Evolutionary conservation across 257 asterid genomes (phyloP).

Genomic region (Scutellaria baicalensis): DNA sequence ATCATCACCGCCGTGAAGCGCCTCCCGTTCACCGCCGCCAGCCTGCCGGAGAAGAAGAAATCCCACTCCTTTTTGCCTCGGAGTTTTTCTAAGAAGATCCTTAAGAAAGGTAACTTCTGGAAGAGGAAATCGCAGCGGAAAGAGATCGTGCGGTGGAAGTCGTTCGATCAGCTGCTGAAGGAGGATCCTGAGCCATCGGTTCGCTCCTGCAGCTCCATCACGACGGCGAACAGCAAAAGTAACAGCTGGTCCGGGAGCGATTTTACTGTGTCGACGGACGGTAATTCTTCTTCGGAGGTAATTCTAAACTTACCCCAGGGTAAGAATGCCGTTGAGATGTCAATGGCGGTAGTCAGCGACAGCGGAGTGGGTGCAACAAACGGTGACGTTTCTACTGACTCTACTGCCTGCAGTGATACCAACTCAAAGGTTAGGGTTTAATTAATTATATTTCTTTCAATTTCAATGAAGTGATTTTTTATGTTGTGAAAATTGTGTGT

Average conservation of each 20-base stretch:
- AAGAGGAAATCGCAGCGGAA: constrained; percentile 36
- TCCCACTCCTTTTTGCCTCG: constrained; percentile 27
- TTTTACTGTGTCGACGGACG: constrained; percentile 38
- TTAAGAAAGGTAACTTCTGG: constrained; percentile 45
- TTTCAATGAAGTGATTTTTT: background rate
- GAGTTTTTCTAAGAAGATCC: constrained; percentile 42
- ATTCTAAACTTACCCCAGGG: constrained; percentile 11
- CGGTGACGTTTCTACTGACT: constrained; percentile 35
- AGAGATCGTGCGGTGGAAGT: constrained; percentile 47
- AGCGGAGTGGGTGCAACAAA: constrained; percentile 21
- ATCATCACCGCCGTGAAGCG: constrained; percentile 57
- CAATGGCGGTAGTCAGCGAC: background rate
- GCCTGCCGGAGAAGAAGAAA: constrained; percentile 23
- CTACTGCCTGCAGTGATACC: constrained; percentile 30
- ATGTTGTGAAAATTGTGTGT: background rate
- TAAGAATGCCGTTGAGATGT: constrained; percentile 20
- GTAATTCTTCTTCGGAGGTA: constrained; percentile 26
- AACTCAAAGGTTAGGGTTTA: constrained; percentile 37
- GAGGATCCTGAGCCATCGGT: constrained; percentile 24
- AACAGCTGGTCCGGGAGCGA: constrained; percentile 49
- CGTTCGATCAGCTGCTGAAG: constrained; percentile 30
- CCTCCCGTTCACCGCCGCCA: constrained; percentile 43
- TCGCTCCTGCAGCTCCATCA: constrained; percentile 23
- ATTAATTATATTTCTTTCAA: background rate
- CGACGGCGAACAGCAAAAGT: constrained; percentile 25